These are phyloP conservation scores for Sporothrix brasiliensis DNA, from an alignment of 2,329 filamentous ascomycete species.

Conservation along the genomic window DNA sequence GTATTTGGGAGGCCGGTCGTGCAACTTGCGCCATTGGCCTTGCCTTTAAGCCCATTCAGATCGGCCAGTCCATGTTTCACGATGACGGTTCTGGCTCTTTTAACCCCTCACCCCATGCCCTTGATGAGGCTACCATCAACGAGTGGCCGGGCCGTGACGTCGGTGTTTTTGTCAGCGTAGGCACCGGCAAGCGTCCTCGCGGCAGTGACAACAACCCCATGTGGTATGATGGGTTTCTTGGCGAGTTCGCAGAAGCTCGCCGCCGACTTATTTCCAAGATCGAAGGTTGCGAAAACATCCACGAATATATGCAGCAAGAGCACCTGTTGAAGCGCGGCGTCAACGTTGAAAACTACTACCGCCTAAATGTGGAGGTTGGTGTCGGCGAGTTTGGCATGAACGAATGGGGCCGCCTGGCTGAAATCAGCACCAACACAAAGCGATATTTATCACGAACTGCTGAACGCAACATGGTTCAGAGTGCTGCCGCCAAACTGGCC, in stretches of 20 bases:
- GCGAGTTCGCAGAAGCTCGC: conserved; percentile 88
- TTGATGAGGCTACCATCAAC: conserved; percentile 89
- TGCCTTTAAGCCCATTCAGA: conserved; percentile 93
- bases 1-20: conserved; percentile 93
- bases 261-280: conserved; percentile 86
- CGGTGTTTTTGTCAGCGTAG: conserved; percentile 88
- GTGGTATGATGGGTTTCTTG: conserved; percentile 94
- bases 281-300: conserved; percentile 89
- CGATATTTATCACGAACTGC: conserved; percentile 75
- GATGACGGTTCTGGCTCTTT: conserved; percentile 91
- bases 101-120: conserved; percentile 80
- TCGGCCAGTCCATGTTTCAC: conserved; percentile 91
- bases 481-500: conserved; percentile 77
- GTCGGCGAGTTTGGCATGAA: conserved; percentile 99
- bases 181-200: conserved; percentile 81
- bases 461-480: conserved; percentile 75
- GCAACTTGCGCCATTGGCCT: conserved; percentile 90
- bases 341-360: conserved; percentile 87
- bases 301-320: conserved; percentile 81
- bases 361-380: conserved; percentile 94
- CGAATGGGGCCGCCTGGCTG: conserved; percentile 90
- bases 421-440: conserved; percentile 90
- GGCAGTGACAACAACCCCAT: conserved; percentile 69
- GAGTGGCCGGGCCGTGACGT: conserved; percentile 95
- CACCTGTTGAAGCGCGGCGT: conserved; percentile 77